Conservation (phyloP, 2,329 filamentous ascomycete species). For the Thelonectria discophora region DNA sequence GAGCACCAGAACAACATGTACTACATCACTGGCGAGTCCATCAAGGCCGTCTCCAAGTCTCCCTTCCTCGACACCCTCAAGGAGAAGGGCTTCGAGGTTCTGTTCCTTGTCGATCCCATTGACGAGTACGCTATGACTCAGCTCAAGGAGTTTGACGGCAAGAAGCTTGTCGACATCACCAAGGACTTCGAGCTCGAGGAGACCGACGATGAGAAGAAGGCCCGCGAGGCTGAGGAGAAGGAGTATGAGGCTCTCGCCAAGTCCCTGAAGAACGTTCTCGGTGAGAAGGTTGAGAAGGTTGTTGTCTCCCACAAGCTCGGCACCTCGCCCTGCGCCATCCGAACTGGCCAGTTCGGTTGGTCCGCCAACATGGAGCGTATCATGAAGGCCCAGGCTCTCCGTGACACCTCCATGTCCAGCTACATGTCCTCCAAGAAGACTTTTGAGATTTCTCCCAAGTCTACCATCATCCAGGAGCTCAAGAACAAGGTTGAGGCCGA, state of each 20-base stretch:
- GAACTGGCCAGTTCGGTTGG: conserved; percentile 99
- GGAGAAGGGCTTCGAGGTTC: conserved; percentile 99
- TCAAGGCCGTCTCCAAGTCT: conserved; percentile 97
- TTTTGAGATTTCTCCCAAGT: conserved; percentile 99
- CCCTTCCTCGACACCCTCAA: conserved; percentile 99
- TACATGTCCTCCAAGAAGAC: conserved; percentile 99
- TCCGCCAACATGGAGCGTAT: conserved; percentile 99
- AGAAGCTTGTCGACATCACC: conserved; percentile 99
- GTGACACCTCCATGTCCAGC: conserved; percentile 98
- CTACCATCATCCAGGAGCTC: conserved; percentile 96
- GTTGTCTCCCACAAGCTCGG: conserved; percentile 98
- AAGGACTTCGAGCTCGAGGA: conserved; percentile 99
- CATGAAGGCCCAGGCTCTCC: conserved; percentile 99
- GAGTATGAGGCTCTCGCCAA: conserved; percentile 95
- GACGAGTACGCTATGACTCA: conserved; percentile 99
- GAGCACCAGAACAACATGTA: conserved; percentile 99
- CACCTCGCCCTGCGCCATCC: conserved; percentile 95
- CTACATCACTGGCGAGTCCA: conserved; percentile 99
- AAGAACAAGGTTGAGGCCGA: conserved; percentile 99
- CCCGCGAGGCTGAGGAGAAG: conserved; percentile 97
- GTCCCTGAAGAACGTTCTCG: conserved; percentile 98
- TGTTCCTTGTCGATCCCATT: conserved; percentile 99
- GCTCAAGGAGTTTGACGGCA: conserved; percentile 99
- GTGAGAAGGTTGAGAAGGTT: conserved; percentile 99
- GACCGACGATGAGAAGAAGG: conserved; percentile 98